Evolutionary conservation across 2,329 filamentous ascomycete genomes (phyloP), one percentile per base, ranked within the genome.

Genomic region (Colletotrichum aenigma): DNA sequence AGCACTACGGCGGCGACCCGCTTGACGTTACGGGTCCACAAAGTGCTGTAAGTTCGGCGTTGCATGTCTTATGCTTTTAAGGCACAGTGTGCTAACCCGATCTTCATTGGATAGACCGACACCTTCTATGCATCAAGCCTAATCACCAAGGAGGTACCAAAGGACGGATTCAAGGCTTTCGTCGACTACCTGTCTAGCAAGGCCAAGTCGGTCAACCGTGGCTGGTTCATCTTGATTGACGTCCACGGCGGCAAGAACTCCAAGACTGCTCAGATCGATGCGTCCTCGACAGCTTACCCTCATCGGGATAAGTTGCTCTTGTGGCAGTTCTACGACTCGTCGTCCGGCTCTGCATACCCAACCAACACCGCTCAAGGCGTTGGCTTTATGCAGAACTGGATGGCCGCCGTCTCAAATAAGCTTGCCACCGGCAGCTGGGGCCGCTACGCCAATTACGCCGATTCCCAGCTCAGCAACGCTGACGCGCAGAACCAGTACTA

Each of bases 371-470:
- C 38, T 7, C 62, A 76, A 24, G 60, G 64, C 6, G 66, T 60
- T 65, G 69, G 76, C n/a, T 85, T 90, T 66, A 76, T 82, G 26
- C 82, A 88, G 30, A 85, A 85, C 65, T 85, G 88, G 79, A 85
- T 86, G 76, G 81, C 84, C 12, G 83, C 81, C 7, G 81, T 87
- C 65, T 83, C 81, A 34, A 79, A 81, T 15, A 80, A 79, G n/a
- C 18, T 52, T 8, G 80, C 81, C 15, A 78, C 83, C 56, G 83
- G 81, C 2, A 78, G 82, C 9, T 89, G 88, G 81, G 88, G 87
- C 21, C 87, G 87, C 73, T 91, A 91, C 77, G 82, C 88, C 77
- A 91, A 91, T 83, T 91, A 91, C 68, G 86, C 88, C 6, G 89
- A 91, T 78, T 85, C 88, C 0, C 85, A 82, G 58, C 83, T 90